phyloP scores from a whole-genome alignment of 768 basidiomycete genomes.

The Rhizopogon rudus region DNA sequence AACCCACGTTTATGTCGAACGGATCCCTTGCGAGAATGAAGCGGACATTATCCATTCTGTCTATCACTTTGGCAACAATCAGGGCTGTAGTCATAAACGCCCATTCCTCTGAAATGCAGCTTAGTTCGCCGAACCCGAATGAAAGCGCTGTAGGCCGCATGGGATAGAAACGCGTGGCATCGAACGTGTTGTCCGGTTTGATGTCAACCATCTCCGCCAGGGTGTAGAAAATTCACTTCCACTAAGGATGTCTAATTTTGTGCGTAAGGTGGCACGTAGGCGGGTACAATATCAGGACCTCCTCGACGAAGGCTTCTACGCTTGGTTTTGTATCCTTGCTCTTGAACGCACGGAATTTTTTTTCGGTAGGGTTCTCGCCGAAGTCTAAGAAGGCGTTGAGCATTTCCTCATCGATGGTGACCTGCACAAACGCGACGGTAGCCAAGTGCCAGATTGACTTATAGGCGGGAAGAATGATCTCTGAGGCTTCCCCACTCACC shows the following conservation, averaged over 20 bases:
- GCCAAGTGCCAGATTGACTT: slow-evolving; percentile 61
- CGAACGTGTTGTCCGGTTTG: slow-evolving; percentile 34
- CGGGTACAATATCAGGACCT: slow-evolving; percentile 24
- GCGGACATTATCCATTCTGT: slow-evolving; percentile 25
- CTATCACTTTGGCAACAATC: slow-evolving; percentile 38
- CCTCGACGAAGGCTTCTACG: slow-evolving; percentile 20
- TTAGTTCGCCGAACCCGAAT: slow-evolving; percentile 39
- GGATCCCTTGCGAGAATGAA: slow-evolving; percentile 13
- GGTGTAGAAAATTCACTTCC: slow-evolving; percentile 9
- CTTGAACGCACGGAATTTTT: slow-evolving; percentile 10
- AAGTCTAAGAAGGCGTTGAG: slow-evolving; percentile 31
- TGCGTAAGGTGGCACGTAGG: slow-evolving; percentile 14
- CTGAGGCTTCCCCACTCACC: slow-evolving; percentile 36
- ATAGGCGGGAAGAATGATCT: slow-evolving; percentile 54
- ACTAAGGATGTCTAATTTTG: slow-evolving; percentile 4
- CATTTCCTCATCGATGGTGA: too few relatives aligned
- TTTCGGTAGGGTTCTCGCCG: slow-evolving; percentile 22
- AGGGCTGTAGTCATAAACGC: slow-evolving; percentile 48
- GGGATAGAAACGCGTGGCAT: slow-evolving; percentile 38
- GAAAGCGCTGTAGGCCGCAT: slow-evolving; percentile 21
- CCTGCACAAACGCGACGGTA: slow-evolving; percentile 20
- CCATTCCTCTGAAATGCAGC: slow-evolving; percentile 41
- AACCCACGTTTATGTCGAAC: background rate
- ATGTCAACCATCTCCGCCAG: slow-evolving; percentile 20
- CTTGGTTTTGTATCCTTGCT: slow-evolving; percentile 10